Base-by-base conservation (phyloP, 352 stramenopile genomes). In the Hyaloperonospora arabidopsidis region DNA sequence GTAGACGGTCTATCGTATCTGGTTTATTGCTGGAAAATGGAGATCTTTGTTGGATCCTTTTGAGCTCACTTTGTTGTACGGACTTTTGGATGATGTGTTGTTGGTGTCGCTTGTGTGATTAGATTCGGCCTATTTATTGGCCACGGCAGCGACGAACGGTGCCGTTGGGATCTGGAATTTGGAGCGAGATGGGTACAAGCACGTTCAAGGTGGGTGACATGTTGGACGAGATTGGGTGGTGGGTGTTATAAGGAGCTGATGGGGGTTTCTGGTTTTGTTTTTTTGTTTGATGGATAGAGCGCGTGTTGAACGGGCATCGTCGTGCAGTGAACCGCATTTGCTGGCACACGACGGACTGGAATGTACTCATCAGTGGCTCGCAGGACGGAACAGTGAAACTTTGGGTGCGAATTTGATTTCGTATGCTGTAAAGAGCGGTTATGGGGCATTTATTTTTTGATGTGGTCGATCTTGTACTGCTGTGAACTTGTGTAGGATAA, bases 331-430 rank as follows among this genome's bases (percentile, higher is more conserved):
- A 95, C 53, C 82, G 84, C 50, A 93, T 95, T 52, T 95, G 82
- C 61, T 95, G 84, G 84, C 84, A 95, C 49, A 79, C 79, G 13
- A 83, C 59, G 12, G 81, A 95, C 39, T 74, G 65, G 53, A 91
- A 86, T 21, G 52, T 91, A 49, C 78, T 95, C 21, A 76, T 93
- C 36, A 95, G 84, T 61, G 84, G 81, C 8, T 95, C 84, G 0
- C 84, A 95, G 55, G 84, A 95, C 44, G 82, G 84, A 21, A 89
- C 80, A 5, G 86, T 95, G 60, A 95, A 95, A 35, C 74, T 89
- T 34, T 95, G 84, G 84, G 84, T 94, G 61, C 28, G 11, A 8
- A 12, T 17, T 49, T 36, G 19, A 41, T 14, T 6, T 22, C 25
- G 1, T 34, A 19, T 11, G 25, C 8, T 32, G 25, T 8, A 32